Percentiles rank a stretch among this genome's conserved stretches.
Conservation (phyloP, 1,284 basidiomycete species). For the Schizophyllum commune region DNA sequence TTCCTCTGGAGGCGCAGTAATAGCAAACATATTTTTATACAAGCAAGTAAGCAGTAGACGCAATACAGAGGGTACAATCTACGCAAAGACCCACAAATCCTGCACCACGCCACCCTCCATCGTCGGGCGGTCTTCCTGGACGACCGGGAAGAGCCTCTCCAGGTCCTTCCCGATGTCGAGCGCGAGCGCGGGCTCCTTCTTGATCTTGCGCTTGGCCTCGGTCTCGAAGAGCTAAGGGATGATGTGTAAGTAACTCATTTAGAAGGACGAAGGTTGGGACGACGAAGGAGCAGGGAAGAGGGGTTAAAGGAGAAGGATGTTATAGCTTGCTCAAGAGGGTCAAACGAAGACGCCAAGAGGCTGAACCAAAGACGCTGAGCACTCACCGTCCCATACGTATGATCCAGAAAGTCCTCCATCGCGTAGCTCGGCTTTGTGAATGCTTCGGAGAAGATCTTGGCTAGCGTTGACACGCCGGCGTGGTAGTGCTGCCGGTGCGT, state of each 20-base stretch:
- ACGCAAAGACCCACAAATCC: background rate
- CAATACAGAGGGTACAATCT: background rate
- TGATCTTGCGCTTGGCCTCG: constrained; percentile 75
- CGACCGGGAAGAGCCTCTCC: constrained; percentile 6
- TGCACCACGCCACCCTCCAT: background rate
- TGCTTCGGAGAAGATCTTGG: constrained; percentile 82
- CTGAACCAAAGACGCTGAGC: background rate
- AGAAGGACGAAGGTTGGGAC: too few relatives aligned
- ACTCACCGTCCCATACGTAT: constrained; percentile 87
- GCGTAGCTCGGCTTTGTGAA: constrained; percentile 89
- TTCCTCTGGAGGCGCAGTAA: too few relatives aligned
- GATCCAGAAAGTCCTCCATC: constrained; percentile 96
- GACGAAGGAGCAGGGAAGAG: too few relatives aligned
- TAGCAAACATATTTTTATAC: too few relatives aligned
- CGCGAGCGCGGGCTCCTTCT: constrained; percentile 67
- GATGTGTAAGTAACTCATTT: too few relatives aligned
- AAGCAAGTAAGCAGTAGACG: too few relatives aligned
- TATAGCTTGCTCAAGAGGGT: too few relatives aligned
- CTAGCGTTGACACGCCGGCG: constrained; percentile 74
- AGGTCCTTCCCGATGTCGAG: constrained; percentile 30
- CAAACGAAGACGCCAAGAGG: too few relatives aligned
- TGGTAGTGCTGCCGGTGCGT: constrained; percentile 83
- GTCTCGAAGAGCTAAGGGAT: constrained; percentile 74
- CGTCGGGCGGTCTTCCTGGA: background rate
- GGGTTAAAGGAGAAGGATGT: too few relatives aligned